Percentiles rank a stretch among this genome's conserved stretches.
phyloP scores from a whole-genome alignment of 768 basidiomycete genomes.

The Clavulina sp. region DNA sequence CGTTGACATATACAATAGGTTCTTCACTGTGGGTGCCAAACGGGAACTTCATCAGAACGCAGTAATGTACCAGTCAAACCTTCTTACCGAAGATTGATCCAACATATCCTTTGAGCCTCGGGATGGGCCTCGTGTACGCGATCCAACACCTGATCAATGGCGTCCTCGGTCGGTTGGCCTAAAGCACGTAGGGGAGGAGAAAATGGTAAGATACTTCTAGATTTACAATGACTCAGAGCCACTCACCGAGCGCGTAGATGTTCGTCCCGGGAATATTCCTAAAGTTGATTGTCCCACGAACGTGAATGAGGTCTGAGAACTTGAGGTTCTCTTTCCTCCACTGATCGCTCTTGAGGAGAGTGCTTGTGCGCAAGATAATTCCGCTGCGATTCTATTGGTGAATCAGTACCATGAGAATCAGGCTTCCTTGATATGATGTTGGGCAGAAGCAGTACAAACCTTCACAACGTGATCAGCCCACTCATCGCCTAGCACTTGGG shows the following conservation, averaged over 20 bases:
- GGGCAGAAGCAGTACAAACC: constrained; percentile 24
- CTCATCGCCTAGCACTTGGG: constrained; percentile 78
- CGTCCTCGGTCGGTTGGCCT: constrained; percentile 75
- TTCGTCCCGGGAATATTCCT: constrained; percentile 62
- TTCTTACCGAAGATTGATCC: constrained; percentile 78
- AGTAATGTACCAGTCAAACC: neutral
- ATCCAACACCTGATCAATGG: constrained; percentile 61
- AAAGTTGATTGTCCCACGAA: constrained; percentile 93
- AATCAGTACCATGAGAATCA: neutral
- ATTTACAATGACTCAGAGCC: neutral
- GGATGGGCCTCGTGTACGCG: constrained; percentile 46
- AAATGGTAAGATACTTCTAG: neutral
- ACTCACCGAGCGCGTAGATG: constrained; percentile 60
- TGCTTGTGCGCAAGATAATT: constrained; percentile 82
- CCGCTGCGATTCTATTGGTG: constrained; percentile 62
- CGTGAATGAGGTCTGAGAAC: constrained; percentile 27
- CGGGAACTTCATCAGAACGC: neutral
- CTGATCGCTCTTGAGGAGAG: constrained; percentile 81
- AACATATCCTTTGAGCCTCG: constrained; percentile 45
- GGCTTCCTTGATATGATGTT: neutral
- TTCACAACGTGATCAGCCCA: constrained; percentile 89
- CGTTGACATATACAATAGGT: constrained; percentile 84
- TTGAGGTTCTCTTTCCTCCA: constrained; percentile 62
- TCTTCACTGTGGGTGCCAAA: constrained; percentile 22
- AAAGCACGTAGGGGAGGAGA: neutral